Conservation (phyloP, 2,329 filamentous ascomycete genomes). For the Diplodia scrobiculata region DNA sequence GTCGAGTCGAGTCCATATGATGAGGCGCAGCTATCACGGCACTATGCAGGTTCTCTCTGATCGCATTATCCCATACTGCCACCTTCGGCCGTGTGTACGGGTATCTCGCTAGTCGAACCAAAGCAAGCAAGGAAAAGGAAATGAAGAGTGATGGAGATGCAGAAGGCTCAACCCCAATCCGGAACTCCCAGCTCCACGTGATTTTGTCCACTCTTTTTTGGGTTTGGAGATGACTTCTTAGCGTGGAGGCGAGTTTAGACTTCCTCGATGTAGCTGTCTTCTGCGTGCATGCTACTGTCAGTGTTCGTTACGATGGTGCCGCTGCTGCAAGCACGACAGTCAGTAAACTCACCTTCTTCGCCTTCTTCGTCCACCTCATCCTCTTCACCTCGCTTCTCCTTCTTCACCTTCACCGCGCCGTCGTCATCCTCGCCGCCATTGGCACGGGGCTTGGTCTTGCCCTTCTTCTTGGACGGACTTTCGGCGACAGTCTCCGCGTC, state of each 20-base stretch:
- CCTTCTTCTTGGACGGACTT: conserved; percentile 4
- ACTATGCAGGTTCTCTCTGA: no score
- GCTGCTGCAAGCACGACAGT: background rate
- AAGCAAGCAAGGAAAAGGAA: background rate
- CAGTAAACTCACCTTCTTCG: background rate
- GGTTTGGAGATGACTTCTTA: background rate
- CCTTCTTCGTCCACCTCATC: conserved; percentile 31
- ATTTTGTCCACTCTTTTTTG: background rate
- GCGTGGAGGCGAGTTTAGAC: background rate
- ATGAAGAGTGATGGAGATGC: background rate
- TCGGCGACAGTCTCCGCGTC: background rate
- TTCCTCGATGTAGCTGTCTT: background rate
- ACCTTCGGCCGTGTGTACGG: background rate
- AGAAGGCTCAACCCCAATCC: background rate
- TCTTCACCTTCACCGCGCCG: conserved; percentile 33
- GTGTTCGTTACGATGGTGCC: background rate
- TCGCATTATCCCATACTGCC: background rate
- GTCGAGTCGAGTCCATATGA: no score
- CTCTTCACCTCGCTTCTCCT: conserved; percentile 29
- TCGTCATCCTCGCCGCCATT: background rate
- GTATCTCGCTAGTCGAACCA: background rate
- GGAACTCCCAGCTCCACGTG: background rate
- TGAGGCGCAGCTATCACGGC: no score
- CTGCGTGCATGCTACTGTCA: background rate
- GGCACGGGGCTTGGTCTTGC: background rate